A percentile compares a stretch with the other conserved stretches of the same genome.
These are phyloP conservation scores for Lactarius akahatsu DNA, from an alignment of 768 basidiomycete genomes.

Conservation along the genomic window DNA sequence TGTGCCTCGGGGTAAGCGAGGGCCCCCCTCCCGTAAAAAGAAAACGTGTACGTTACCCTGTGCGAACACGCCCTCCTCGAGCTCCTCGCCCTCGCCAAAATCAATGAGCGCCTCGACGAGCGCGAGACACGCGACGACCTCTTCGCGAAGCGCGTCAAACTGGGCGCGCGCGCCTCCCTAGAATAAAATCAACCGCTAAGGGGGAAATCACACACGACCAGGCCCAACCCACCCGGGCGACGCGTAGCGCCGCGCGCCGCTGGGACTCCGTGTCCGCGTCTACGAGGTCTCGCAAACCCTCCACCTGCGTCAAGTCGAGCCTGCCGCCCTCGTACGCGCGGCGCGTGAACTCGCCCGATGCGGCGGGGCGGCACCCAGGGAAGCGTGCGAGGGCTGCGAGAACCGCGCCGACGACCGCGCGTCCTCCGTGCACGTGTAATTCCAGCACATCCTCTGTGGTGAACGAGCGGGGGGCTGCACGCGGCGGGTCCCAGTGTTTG, in stretches of 20 bases:
- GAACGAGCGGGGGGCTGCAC: constrained; percentile 71
- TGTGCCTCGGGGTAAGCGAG: constrained; percentile 33
- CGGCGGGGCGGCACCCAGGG: constrained; percentile 71
- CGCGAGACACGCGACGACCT: constrained; percentile 72
- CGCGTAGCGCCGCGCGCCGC: constrained; percentile 66
- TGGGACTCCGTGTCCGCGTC: constrained; percentile 87
- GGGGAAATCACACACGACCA: not conserved
- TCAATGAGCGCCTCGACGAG: constrained; percentile 88
- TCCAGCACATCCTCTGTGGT: constrained; percentile 83
- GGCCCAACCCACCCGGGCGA: constrained; percentile 57
- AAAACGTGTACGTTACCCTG: constrained; percentile 47
- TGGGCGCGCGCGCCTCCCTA: constrained; percentile 63
- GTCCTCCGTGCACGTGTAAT: constrained; percentile 83
- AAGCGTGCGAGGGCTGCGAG: constrained; percentile 61
- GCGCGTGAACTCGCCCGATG: constrained; percentile 86
- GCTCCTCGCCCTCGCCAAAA: constrained; percentile 89
- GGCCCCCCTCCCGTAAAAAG: constrained; percentile 6
- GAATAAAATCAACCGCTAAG: constrained; percentile 2
- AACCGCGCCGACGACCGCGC: constrained; percentile 72
- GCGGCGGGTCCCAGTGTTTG: not conserved
- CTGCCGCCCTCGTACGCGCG: constrained; percentile 80
- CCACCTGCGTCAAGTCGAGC: constrained; percentile 85
- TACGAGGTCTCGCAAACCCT: constrained; percentile 83
- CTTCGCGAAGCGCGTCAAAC: constrained; percentile 61
- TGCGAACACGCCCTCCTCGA: constrained; percentile 78